Percentiles rank a stretch among this genome's conserved stretches.
phyloP scores from a whole-genome alignment of 768 basidiomycete species.

The Boletus vinaceobasis region DNA sequence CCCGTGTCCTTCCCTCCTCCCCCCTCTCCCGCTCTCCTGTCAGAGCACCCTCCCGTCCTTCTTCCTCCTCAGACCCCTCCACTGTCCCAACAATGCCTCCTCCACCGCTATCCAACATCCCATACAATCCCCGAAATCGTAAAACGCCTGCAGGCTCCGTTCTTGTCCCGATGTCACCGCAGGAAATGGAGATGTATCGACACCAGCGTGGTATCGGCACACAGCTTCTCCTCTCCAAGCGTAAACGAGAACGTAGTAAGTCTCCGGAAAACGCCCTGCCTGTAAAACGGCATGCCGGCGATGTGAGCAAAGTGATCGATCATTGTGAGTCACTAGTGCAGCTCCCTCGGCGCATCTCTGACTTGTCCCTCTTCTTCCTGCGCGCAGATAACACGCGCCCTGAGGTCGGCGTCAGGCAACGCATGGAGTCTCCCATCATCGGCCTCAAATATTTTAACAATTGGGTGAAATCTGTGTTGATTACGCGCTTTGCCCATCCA shows the following conservation, averaged over 20 bases:
- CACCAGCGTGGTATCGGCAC: constrained; percentile 56
- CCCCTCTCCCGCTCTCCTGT: constrained; percentile 29
- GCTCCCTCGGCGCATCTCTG: background rate
- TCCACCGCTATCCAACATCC: constrained; percentile 36
- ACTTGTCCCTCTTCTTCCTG: constrained; percentile 1
- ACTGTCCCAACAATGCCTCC: constrained; percentile 29
- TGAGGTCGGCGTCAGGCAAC: constrained; percentile 82
- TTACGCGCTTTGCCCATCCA: constrained; percentile 83
- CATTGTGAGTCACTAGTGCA: constrained; percentile 59
- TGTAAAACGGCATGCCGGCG: constrained; percentile 56
- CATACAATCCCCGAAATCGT: constrained; percentile 64
- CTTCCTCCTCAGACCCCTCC: constrained; percentile 33
- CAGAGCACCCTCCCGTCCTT: constrained; percentile 30
- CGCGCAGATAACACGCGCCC: constrained; percentile 84
- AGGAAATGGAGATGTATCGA: constrained; percentile 59
- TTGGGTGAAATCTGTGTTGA: constrained; percentile 98
- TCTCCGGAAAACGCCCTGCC: constrained; percentile 41
- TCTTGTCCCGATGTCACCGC: constrained; percentile 58
- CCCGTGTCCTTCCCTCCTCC: constrained; percentile 28
- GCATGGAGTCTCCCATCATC: constrained; percentile 89
- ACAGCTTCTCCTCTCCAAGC: constrained; percentile 46
- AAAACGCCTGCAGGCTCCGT: constrained; percentile 60
- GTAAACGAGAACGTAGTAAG: constrained; percentile 45
- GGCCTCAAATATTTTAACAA: constrained; percentile 98
- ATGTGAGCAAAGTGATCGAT: constrained; percentile 68